Evolutionary conservation across 2,329 filamentous ascomycete species (phyloP), one percentile per base, ranked within the genome.

Genomic region (Neonectria coccinea): DNA sequence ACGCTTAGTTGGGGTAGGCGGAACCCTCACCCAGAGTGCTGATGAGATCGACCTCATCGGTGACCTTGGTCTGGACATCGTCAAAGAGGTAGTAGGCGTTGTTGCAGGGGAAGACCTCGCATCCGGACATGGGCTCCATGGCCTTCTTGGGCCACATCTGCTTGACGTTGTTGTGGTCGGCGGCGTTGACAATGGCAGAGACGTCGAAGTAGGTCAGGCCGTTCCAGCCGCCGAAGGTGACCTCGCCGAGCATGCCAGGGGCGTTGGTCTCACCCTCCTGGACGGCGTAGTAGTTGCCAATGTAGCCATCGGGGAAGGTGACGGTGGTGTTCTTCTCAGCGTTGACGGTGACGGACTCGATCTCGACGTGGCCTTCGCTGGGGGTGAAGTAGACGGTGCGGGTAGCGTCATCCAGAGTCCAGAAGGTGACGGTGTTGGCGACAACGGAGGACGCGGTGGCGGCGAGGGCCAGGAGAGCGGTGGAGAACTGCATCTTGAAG

Each of bases 181-280:
- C 73, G 55, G 84, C 77, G 76, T 85, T 78, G 70, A 87, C 84
- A 67, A 88, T 88, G 74, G 85, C 85, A 11, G 85, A 87, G 66
- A 88, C 85, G 67, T 88, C 86, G 62, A 86, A 88, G 82, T 83
- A 88, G 62, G 83, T 86, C 63, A 79, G 65, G 67, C 79, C 84
- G 56, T 75, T 72, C 77, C 77, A 86, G 73, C 82, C 84, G 57
- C 82, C 78, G 73, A 85, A 86, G 67, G 78, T 77, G 59, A 85
- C 79, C 80, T 86, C 84, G 58, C 83, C 84, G 61, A 86, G 81
- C 83, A 86, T 88, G 69, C 86, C 86, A 5, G 80, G 75, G 45
- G 72, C 70, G 68, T 82, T 77, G 11, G 73, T 50, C 2, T 74
- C 63, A 58, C 85, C 86, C 29, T 85, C 76, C 44, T 78, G 77